phyloP scores from a whole-genome alignment of 1,284 basidiomycete genomes.

The Heterobasidion parviporum region DNA sequence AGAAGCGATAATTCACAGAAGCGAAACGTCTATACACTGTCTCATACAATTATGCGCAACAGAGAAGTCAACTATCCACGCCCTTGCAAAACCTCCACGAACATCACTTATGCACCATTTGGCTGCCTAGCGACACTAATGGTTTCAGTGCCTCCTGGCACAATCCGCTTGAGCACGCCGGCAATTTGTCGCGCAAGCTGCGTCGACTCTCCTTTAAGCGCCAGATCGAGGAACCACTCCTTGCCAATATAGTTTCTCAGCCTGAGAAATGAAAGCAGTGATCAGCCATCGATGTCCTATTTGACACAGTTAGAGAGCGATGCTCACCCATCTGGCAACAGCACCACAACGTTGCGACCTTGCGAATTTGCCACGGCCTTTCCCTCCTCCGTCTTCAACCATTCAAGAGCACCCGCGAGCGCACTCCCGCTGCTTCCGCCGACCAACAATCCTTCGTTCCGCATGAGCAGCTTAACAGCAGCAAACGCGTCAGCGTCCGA shows the following conservation, averaged over 20 bases:
- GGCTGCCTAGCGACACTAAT: background rate
- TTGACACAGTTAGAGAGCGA: background rate
- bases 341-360: conserved; percentile 81
- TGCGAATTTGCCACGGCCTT: conserved; percentile 57
- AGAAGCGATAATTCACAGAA: background rate
- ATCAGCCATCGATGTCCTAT: background rate
- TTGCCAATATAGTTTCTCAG: conserved; percentile 97
- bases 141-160: no score
- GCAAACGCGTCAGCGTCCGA: conserved; percentile 77
- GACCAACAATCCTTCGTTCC: conserved; percentile 80
- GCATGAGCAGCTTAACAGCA: conserved; percentile 75
- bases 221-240: conserved; percentile 71
- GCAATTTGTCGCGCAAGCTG: conserved; percentile 43
- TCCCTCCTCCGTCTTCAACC: conserved; percentile 69
- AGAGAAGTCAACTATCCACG: background rate
- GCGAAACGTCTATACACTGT: background rate
- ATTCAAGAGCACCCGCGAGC: conserved; percentile 71
- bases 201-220: conserved; percentile 46
- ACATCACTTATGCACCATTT: background rate
- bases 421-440: conserved; percentile 91
- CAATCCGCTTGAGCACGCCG: conserved; percentile 24
- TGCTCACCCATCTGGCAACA: conserved; percentile 80
- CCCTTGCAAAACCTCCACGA: background rate
- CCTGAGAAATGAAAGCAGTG: conserved; percentile 28
- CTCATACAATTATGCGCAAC: background rate